phyloP scores from a whole-genome alignment of 2,329 filamentous ascomycete genomes.

The Rhexocercosporidium sp. region DNA sequence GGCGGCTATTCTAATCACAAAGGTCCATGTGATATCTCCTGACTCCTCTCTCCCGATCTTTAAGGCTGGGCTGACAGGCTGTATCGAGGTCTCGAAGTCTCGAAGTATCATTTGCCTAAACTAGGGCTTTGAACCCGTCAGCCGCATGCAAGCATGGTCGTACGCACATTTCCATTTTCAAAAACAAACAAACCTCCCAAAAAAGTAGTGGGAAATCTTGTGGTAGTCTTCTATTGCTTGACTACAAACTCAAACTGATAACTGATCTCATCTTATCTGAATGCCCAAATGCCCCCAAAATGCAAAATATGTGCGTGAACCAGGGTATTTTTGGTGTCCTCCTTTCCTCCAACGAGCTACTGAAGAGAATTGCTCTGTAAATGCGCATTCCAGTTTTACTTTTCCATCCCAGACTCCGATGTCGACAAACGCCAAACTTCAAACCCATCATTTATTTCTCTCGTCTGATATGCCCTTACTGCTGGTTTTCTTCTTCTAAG shows the following conservation, averaged over 20 bases:
- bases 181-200: background rate
- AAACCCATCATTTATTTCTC: background rate
- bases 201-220: too few species aligned
- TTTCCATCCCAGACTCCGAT: background rate
- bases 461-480: background rate
- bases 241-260: background rate
- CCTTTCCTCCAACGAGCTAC: background rate
- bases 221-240: background rate
- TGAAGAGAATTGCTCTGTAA: background rate
- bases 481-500: background rate
- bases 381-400: background rate
- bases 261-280: background rate
- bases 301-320: background rate
- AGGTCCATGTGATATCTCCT: background rate
- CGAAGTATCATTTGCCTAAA: background rate
- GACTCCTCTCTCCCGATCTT: background rate
- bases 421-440: background rate
- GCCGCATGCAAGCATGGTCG: background rate
- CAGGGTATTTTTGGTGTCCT: slow-evolving; percentile 10
- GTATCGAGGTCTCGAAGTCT: background rate
- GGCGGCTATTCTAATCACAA: background rate
- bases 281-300: background rate
- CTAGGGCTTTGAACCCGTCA: background rate
- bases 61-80: background rate
- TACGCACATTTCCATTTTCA: background rate